Evolutionary conservation across 495 filamentous ascomycete species (phyloP).

Genomic region (Penicillium samsonianum): DNA sequence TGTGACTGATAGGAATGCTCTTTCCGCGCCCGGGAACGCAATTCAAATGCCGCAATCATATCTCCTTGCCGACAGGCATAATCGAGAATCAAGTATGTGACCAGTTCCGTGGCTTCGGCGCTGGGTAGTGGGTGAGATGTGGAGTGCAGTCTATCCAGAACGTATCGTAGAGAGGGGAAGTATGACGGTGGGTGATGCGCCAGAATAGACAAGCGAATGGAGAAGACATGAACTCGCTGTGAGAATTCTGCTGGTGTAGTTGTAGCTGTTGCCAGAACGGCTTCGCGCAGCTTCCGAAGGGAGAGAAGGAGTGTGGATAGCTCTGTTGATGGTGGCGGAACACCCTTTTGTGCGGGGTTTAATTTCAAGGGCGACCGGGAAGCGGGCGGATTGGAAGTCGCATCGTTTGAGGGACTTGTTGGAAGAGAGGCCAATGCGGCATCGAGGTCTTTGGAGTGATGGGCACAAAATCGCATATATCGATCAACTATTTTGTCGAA

Average conservation of each 20-base stretch:
- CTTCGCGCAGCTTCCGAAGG: conserved; percentile 90
- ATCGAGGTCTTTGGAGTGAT: conserved; percentile 67
- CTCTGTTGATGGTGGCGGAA: conserved; percentile 48
- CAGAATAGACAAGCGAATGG: conserved; percentile 78
- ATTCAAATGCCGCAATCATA: conserved; percentile 68
- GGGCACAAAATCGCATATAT: conserved; percentile 85
- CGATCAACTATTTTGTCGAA: conserved; percentile 81
- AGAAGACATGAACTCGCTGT: conserved; percentile 73
- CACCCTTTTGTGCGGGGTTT: conserved; percentile 25
- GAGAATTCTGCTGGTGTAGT: conserved; percentile 62
- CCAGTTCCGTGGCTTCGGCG: conserved; percentile 72
- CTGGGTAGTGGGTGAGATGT: conserved; percentile 59
- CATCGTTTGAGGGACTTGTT: conserved; percentile 42
- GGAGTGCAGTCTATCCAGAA: conserved; percentile 69
- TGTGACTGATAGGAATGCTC: conserved; percentile 58
- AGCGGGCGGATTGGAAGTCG: conserved; percentile 44
- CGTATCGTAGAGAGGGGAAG: conserved; percentile 78
- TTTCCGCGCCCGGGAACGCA: conserved; percentile 49
- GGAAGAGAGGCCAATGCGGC: conserved; percentile 69
- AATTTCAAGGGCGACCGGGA: conserved; percentile 25
- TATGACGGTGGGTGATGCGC: conserved; percentile 82
- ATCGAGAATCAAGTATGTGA: conserved; percentile 81
- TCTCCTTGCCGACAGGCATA: conserved; percentile 82
- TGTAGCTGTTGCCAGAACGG: conserved; percentile 66
- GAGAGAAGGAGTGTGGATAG: conserved; percentile 64